Base-by-base conservation (phyloP, 768 basidiomycete genomes). In the Tremella mesenterica region DNA sequence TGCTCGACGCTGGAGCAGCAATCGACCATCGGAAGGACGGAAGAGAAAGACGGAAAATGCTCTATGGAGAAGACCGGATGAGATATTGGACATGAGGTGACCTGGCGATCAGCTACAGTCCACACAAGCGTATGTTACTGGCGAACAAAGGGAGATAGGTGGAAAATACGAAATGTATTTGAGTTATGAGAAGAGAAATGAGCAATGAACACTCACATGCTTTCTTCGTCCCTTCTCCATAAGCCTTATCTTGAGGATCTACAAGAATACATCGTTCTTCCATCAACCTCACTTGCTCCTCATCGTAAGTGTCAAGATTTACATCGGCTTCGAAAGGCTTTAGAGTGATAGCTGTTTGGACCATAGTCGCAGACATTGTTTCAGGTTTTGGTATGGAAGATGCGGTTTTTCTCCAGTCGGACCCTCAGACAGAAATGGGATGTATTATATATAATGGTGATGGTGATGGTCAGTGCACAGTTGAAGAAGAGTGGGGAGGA, bases 1-100 rank as follows among this genome's bases (percentile, higher is more conserved):
- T 18, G 95, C 95, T 31, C 95, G 82, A 73, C 90, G 89, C 72
- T 99, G 95, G 41, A 99, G 80, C 25, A 99, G 78, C 16, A 99
- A 80, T 73, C 85, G 87, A 43, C 95, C 95, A 72, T 96, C 90
- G 12, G 83, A 82, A 2, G 95, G 95, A 31, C 90, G 79, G 79
- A 97, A 99, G 59, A 96, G 81, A 74, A 99, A 97, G 30, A 85
- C 92, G 54, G 92, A 96, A 78, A 99, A 99, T 16, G 95, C 95
- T 34, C 95, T 85, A 73, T 99, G 95, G 23, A 99, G 83, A 36
- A 97, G 80, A 13, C 92, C 92, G 67, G 85, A 84, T n/a, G 64
- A 57, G 68, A 97, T 93, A 72, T 95, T 95, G 71, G 86, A 85
- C 91, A 99, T 97, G 51, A 99, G 76, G 75, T 97, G 95, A 73